Percentiles rank a stretch among this genome's conserved stretches.
These are phyloP conservation scores for Penicillium olsonii DNA, from an alignment of 2,329 filamentous ascomycete species.

Conservation along the genomic window DNA sequence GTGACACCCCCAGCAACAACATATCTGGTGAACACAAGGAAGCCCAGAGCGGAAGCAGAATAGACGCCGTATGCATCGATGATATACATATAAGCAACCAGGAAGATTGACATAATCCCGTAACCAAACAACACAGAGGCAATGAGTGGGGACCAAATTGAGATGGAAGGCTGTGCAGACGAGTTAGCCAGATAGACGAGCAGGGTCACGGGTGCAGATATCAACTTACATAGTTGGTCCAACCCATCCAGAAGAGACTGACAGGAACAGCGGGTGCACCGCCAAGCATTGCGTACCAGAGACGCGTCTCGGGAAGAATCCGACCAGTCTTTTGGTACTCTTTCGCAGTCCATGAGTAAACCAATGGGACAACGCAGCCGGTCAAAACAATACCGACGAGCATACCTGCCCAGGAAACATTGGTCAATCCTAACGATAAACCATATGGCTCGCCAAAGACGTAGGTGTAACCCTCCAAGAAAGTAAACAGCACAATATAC, in stretches of 20 bases:
- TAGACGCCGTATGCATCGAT: constrained; percentile 58
- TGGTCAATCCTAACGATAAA: constrained; percentile 48
- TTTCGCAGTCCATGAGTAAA: constrained; percentile 49
- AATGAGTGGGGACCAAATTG: constrained; percentile 52
- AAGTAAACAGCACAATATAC: constrained; percentile 36
- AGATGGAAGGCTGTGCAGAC: constrained; percentile 34
- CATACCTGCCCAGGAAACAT: constrained; percentile 51
- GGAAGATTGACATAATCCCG: constrained; percentile 51
- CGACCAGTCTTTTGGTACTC: constrained; percentile 39
- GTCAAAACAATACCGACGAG: constrained; percentile 39
- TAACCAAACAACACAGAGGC: constrained; percentile 55
- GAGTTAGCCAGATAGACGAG: not conserved
- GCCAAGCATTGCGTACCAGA: constrained; percentile 56
- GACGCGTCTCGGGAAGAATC: constrained; percentile 51
- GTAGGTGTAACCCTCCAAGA: constrained; percentile 50
- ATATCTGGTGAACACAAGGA: constrained; percentile 44
- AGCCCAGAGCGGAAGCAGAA: constrained; percentile 49
- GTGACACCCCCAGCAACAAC: constrained; percentile 39
- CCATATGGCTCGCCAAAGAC: constrained; percentile 53
- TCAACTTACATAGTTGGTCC: constrained; percentile 42
- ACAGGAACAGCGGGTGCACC: constrained; percentile 52
- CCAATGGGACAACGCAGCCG: constrained; percentile 43
- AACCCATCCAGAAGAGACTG: constrained; percentile 60
- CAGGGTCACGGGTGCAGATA: not conserved
- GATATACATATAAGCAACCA: constrained; percentile 56